These are phyloP conservation scores for Neocallimastix lanati DNA, from an alignment of 192 early-diverging fungal species.

Conservation along the genomic window DNA sequence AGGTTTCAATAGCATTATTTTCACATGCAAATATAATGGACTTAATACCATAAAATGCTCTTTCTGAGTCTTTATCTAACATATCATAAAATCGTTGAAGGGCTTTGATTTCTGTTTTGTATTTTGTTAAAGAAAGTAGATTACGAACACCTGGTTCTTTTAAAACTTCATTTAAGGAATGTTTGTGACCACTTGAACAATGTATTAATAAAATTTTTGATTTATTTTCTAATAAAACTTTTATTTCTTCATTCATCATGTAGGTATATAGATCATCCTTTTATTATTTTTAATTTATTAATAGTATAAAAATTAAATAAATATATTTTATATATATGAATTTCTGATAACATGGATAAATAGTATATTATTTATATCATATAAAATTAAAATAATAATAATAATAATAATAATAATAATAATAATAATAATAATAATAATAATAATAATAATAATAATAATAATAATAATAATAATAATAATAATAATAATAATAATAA, in stretches of 20 bases:
- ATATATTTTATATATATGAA: too few species aligned
- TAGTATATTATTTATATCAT: too few species aligned
- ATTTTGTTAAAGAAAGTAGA: slow-evolving; percentile 78
- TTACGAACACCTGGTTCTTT: slow-evolving; percentile 59
- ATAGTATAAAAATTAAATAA: too few species aligned
- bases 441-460: too few species aligned
- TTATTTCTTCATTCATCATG: slow-evolving; percentile 72
- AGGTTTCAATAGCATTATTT: slow-evolving; percentile 62
- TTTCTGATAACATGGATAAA: too few species aligned
- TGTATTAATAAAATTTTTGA: slow-evolving; percentile 80
- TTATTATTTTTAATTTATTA: background rate
- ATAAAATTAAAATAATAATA: too few species aligned
- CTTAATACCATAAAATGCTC: slow-evolving; percentile 80
- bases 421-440: too few species aligned
- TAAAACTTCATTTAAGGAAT: slow-evolving; percentile 82
- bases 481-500: too few species aligned
- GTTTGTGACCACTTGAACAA: slow-evolving; percentile 92
- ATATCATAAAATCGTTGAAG: slow-evolving; percentile 76
- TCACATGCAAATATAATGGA: slow-evolving; percentile 74
- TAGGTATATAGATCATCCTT: slow-evolving; percentile 67
- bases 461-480: too few species aligned
- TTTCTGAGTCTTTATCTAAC: slow-evolving; percentile 70
- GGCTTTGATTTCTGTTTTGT: slow-evolving; percentile 62
- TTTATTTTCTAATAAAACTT: slow-evolving; percentile 60
- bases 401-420: too few species aligned